Evolutionary conservation across 192 early-diverging fungal species (phyloP).

Genomic region (Chytriomyces sp.): DNA sequence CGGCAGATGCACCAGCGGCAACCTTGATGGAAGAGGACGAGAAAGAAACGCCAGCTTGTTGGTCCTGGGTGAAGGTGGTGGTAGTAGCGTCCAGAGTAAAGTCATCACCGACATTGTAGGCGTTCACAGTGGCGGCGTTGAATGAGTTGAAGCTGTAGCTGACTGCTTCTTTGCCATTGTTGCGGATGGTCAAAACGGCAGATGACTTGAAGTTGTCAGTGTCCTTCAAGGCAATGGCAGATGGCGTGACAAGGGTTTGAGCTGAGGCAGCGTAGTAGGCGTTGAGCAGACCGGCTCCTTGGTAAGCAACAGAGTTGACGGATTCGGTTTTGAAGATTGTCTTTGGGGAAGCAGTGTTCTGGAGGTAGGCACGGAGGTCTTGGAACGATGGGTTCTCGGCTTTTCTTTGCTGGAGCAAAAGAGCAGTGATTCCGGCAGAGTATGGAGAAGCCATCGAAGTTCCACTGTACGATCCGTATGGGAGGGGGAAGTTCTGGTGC

Average conservation of each 20-base stretch:
- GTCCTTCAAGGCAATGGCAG: slow-evolving; percentile 44
- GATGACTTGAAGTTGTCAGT: slow-evolving; percentile 25
- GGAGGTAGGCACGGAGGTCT: slow-evolving; percentile 44
- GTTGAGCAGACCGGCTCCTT: slow-evolving; percentile 80
- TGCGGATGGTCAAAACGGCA: slow-evolving; percentile 31
- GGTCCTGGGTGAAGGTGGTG: slow-evolving; percentile 26
- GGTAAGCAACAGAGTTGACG: slow-evolving; percentile 64
- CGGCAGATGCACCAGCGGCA: slow-evolving; percentile 33
- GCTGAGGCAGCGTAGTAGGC: slow-evolving; percentile 63
- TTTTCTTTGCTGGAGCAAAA: slow-evolving; percentile 59
- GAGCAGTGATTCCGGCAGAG: slow-evolving; percentile 71
- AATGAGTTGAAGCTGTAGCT: slow-evolving; percentile 32
- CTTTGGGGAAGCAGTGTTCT: slow-evolving; percentile 59
- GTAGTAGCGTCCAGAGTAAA: slow-evolving; percentile 10
- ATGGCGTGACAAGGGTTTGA: slow-evolving; percentile 58
- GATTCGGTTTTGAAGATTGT: slow-evolving; percentile 42
- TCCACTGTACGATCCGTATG: slow-evolving; percentile 52
- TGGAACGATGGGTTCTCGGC: slow-evolving; percentile 35
- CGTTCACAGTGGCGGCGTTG: slow-evolving; percentile 24
- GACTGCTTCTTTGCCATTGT: slow-evolving; percentile 27
- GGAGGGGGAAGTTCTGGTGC: neutral
- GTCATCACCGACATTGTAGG: slow-evolving; percentile 33
- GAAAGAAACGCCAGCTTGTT: slow-evolving; percentile 2
- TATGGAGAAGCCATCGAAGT: slow-evolving; percentile 87
- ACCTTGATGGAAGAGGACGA: slow-evolving; percentile 26